Percentiles rank a stretch among this genome's conserved stretches.
phyloP scores from a whole-genome alignment of 305 asterid species.

The Striga hermonthica region DNA sequence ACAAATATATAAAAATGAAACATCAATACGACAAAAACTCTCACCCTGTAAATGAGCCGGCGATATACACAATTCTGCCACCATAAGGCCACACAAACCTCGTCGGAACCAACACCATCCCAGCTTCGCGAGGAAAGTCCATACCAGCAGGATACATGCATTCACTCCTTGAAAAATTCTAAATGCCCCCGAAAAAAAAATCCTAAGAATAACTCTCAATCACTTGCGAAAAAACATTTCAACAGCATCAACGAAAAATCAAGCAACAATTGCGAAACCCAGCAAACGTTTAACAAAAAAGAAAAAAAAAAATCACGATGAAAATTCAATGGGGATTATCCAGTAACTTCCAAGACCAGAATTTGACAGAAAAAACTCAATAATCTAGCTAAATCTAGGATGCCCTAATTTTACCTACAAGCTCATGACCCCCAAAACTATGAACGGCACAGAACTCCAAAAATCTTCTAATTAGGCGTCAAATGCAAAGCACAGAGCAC shows the following conservation, averaged over 20 bases:
- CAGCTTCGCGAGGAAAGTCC: constrained; percentile 65
- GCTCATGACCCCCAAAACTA: constrained; percentile 7
- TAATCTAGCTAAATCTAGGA: too few relatives aligned
- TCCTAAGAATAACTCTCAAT: constrained; percentile 29
- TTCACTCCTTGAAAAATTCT: constrained; percentile 38
- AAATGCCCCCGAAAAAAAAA: constrained; percentile 31
- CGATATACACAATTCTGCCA: constrained; percentile 74
- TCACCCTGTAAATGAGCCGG: constrained; percentile 95
- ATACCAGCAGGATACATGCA: constrained; percentile 53
- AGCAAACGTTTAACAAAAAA: constrained; percentile 15
- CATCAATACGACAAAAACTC: constrained; percentile 14
- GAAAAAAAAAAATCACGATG: neutral
- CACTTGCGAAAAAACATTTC: constrained; percentile 30
- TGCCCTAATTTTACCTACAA: too few relatives aligned
- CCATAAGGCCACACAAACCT: constrained; percentile 95
- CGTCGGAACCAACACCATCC: constrained; percentile 59
- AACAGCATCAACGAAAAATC: constrained; percentile 14
- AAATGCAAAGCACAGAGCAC: constrained; percentile 28
- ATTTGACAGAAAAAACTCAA: constrained; percentile 17
- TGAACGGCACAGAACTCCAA: constrained; percentile 17
- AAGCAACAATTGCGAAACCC: constrained; percentile 30
- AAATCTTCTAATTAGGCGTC: constrained; percentile 7
- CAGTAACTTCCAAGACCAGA: neutral
- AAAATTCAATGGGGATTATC: neutral
- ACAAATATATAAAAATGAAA: neutral